A percentile compares a stretch with the other conserved stretches of the same genome.
phyloP scores from a whole-genome alignment of 371 early-diverging fungal genomes.

The Capillidium heterosporum region DNA sequence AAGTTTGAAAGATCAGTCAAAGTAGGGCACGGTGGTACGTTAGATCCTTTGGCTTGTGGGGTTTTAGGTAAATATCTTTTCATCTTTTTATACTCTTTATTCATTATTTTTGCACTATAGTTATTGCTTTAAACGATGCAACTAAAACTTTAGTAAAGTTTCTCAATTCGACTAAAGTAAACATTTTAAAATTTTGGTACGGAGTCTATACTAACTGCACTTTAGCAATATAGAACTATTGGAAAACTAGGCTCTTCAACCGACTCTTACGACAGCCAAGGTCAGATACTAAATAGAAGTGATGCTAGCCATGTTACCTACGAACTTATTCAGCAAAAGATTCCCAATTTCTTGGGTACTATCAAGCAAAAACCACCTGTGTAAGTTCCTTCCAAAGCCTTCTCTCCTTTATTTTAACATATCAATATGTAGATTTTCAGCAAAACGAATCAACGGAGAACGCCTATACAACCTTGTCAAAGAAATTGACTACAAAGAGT shows the following conservation, averaged over 20 bases:
- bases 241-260: slow-evolving; percentile 25
- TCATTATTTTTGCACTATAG: not conserved
- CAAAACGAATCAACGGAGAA: slow-evolving; percentile 28
- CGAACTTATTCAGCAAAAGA: slow-evolving; percentile 9
- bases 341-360: slow-evolving; percentile 22
- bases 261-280: slow-evolving; percentile 25
- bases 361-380: slow-evolving; percentile 30
- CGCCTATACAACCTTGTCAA: slow-evolving; percentile 38
- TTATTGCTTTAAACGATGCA: slow-evolving; percentile 18
- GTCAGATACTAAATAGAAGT: slow-evolving; percentile 11
- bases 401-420: no score
- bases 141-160: slow-evolving; percentile 10
- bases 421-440: slow-evolving; percentile 27
- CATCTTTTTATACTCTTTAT: not conserved
- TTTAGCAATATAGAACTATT: slow-evolving; percentile 16
- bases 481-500: not conserved
- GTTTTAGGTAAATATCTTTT: slow-evolving; percentile 16
- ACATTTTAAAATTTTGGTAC: not conserved
- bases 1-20: no score
- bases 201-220: not conserved
- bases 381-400: no score
- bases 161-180: slow-evolving; percentile 11
- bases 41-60: slow-evolving; percentile 38
- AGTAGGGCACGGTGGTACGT: slow-evolving; percentile 37
- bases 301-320: slow-evolving; percentile 16